phyloP scores from a whole-genome alignment of 1,139 yeast species.

The Martiniozyma asiatica region DNA sequence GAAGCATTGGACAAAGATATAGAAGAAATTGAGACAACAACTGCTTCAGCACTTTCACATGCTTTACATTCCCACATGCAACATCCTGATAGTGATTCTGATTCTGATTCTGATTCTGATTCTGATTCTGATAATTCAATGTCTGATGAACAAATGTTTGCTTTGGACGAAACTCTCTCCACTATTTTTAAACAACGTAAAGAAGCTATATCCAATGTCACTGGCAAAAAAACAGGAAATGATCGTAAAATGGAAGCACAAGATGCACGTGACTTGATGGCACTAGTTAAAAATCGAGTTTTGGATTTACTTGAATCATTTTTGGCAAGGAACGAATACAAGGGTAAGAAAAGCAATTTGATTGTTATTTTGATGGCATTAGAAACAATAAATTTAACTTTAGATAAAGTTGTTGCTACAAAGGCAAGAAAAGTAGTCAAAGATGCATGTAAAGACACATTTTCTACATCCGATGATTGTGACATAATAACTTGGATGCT shows the following conservation, averaged over 20 bases:
- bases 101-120: slow-evolving; percentile 21
- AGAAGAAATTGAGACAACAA: slow-evolving; percentile 52
- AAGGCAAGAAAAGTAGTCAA: slow-evolving; percentile 68
- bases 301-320: slow-evolving; percentile 65
- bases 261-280: slow-evolving; percentile 70
- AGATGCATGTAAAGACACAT: slow-evolving; percentile 45
- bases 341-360: slow-evolving; percentile 3
- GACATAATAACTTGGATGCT: slow-evolving; percentile 16
- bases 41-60: slow-evolving; percentile 62
- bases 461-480: slow-evolving; percentile 9
- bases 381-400: slow-evolving; percentile 48
- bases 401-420: slow-evolving; percentile 57
- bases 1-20: slow-evolving; percentile 14
- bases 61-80: slow-evolving; percentile 37
- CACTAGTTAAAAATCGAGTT: slow-evolving; percentile 66
- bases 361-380: slow-evolving; percentile 35
- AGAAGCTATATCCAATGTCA: slow-evolving; percentile 35
- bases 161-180: slow-evolving; percentile 75
- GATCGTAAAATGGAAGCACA: slow-evolving; percentile 57
- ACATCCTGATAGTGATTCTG: slow-evolving; percentile 14
- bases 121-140: slow-evolving; percentile 52
- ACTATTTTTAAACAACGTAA: slow-evolving; percentile 75
- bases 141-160: slow-evolving; percentile 98
- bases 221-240: slow-evolving; percentile 42
- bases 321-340: slow-evolving; percentile 33